Evolutionary conservation across 1,139 yeast genomes (phyloP).

Genomic region (Geotrichum siamense): DNA sequence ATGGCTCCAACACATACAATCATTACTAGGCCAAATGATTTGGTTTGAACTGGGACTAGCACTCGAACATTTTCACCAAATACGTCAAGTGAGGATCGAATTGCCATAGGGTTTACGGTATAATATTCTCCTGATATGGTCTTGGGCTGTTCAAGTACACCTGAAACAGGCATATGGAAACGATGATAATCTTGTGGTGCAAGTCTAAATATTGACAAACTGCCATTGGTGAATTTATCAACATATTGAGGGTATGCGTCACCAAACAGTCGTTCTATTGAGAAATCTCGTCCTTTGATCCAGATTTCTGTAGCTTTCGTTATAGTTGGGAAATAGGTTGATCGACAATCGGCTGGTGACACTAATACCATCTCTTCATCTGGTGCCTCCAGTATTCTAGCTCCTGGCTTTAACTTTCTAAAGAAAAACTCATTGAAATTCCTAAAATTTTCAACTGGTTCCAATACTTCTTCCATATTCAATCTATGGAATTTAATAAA

Average conservation of each 20-base stretch:
- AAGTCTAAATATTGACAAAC: constrained; percentile 71
- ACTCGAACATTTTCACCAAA: constrained; percentile 87
- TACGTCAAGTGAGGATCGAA: constrained; percentile 79
- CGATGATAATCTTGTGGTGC: constrained; percentile 98
- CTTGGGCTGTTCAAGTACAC: constrained; percentile 56
- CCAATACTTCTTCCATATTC: constrained; percentile 60
- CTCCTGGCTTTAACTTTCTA: constrained; percentile 62
- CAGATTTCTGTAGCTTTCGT: constrained; percentile 67
- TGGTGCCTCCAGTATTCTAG: constrained; percentile 61
- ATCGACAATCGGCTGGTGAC: constrained; percentile 87
- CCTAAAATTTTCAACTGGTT: constrained; percentile 44
- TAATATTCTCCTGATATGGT: constrained; percentile 83
- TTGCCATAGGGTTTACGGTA: constrained; percentile 97
- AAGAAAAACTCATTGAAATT: constrained; percentile 89
- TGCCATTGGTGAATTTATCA: constrained; percentile 45
- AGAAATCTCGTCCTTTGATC: constrained; percentile 83
- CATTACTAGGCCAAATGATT: constrained; percentile 66
- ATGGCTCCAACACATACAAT: constrained; percentile 90
- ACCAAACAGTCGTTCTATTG: constrained; percentile 56
- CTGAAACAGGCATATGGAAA: constrained; percentile 83
- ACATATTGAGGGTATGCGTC: constrained; percentile 49
- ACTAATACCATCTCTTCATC: constrained; percentile 45
- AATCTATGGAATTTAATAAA: constrained; percentile 77
- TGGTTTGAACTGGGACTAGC: constrained; percentile 66
- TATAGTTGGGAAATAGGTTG: constrained; percentile 60